Evolutionary conservation across 345 rosid genomes (phyloP), one percentile per base, ranked within the genome.

Genomic region (Diplotaxis tenuifolia): DNA sequence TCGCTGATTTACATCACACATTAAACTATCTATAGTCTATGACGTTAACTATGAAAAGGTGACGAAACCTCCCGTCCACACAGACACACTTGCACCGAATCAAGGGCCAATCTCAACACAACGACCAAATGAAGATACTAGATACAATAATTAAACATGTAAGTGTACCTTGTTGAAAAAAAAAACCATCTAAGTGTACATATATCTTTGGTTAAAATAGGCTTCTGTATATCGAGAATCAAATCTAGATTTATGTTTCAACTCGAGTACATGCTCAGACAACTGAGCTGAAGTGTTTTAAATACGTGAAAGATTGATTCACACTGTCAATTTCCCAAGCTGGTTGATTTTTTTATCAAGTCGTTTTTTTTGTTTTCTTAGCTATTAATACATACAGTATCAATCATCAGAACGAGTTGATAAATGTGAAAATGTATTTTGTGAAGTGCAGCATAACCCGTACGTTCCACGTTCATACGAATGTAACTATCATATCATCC

Each of bases 61-160:
- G 67, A 20, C 31, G 21, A 55, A 55, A 15, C 53, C 53, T 70
- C 42, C 47, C 42, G n/a, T 58, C 19, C 15, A 40, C 55, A n/a
- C n/a, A n/a, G n/a, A n/a, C n/a, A n/a, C n/a, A 58, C 45, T 70
- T 8, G 73, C 56, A 57, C 65, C 9, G 45, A 57, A 69, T 40
- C 65, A 40, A 18, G 42, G 28, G 42, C 5, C 56, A 69, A 11
- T 68, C 23, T 55, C 22, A 32, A 22, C 14, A 55, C 15, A 55
- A 22, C 25, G 4, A 54, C 34, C 23, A 50, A 23, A 57, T 6
- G 55, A 70, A 27, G 40, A 16, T 58, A n/a, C n/a, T n/a, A 42
- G 14, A 58, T 70, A 42, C 20, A 27, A 27, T 42, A 53, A 53
- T 4, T 53, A 53, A 21, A 10, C 55, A 23, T 21, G 28, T 20